Evolutionary conservation across 805 yeast genomes (phyloP), one percentile per base, ranked within the genome.

Genomic region (Metschnikowia reukaufii): DNA sequence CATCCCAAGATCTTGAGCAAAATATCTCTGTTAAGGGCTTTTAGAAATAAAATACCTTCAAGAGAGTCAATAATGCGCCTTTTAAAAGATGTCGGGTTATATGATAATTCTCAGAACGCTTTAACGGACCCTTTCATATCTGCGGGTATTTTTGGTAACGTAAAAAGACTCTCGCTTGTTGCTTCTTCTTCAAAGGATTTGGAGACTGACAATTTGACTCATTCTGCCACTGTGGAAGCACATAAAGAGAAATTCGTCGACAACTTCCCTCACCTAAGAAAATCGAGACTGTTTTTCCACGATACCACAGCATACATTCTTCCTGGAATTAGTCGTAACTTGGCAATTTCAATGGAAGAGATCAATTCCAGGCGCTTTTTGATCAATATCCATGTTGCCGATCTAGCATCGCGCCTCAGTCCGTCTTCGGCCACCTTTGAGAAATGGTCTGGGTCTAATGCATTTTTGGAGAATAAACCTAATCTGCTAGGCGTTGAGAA

Each of bases 311-410:
- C 72, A 4, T 72, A 72, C 53, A 66, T 63, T 0, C 42, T 72
- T 7, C 65, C 67, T 15, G 68, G 45, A 10, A 20, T 20, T 20
- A 39, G 19, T 5, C 30, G 44, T 9, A 42, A 36, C 38, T 10
- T 52, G 18, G 77, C 66, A 1, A 50, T 74, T 1, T 75, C 79
- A 1, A 44, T 73, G 27, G 70, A 64, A 37, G 64, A 65, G 41
- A 49, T 66, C 38, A 71, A 67, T 50, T 51, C 71, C 9, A 53
- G 76, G 33, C 67, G 66, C 43, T 65, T 67, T 46, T 38, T 50
- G 4, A 41, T 75, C 9, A 66, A 70, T 44, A 45, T 76, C 6
- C 79, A 76, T 52, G 52, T 76, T 7, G 75, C 77, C 3, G 79
- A 76, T 52, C 43, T 72, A 4, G 66, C 67, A 8, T 57, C 74